These are phyloP conservation scores for Mycena vitilis DNA, from an alignment of 768 basidiomycete genomes.

Conservation along the genomic window DNA sequence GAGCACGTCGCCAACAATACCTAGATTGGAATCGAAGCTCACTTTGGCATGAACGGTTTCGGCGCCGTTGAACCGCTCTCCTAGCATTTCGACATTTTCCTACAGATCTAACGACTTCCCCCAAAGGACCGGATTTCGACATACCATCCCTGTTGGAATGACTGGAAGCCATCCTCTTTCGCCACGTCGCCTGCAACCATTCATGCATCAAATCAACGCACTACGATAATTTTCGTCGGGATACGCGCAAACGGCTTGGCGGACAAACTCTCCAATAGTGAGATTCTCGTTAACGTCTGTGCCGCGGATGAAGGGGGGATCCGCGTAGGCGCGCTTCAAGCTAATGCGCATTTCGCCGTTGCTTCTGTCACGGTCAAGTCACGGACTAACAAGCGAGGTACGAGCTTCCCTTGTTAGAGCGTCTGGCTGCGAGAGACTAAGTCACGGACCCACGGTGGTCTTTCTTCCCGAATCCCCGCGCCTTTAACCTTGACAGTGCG, in stretches of 20 bases:
- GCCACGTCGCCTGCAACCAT: conserved; percentile 22
- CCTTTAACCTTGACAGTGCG: conserved; percentile 24
- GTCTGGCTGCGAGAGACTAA: too few relatives aligned
- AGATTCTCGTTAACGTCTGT: conserved; percentile 32
- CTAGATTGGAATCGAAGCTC: not conserved
- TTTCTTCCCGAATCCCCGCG: conserved; percentile 32
- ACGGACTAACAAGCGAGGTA: too few relatives aligned
- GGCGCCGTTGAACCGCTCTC: conserved; percentile 29
- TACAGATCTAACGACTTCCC: conserved; percentile 26
- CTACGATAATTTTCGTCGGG: not conserved
- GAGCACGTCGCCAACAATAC: too few relatives aligned
- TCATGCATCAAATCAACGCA: conserved; percentile 3
- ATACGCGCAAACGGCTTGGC: conserved; percentile 25
- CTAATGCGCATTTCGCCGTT: conserved; percentile 33
- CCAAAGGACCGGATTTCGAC: conserved; percentile 27
- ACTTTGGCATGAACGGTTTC: conserved; percentile 30
- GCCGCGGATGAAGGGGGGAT: conserved; percentile 15
- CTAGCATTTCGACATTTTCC: conserved; percentile 25
- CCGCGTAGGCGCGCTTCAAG: conserved; percentile 24
- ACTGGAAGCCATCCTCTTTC: conserved; percentile 32
- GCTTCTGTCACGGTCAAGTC: too few relatives aligned
- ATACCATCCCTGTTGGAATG: conserved; percentile 31
- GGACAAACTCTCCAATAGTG: conserved; percentile 29
- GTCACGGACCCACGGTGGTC: too few relatives aligned
- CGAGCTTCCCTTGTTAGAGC: too few relatives aligned